Evolutionary conservation across 2,329 filamentous ascomycete genomes (phyloP).

Genomic region (Leptodontidium sp.): DNA sequence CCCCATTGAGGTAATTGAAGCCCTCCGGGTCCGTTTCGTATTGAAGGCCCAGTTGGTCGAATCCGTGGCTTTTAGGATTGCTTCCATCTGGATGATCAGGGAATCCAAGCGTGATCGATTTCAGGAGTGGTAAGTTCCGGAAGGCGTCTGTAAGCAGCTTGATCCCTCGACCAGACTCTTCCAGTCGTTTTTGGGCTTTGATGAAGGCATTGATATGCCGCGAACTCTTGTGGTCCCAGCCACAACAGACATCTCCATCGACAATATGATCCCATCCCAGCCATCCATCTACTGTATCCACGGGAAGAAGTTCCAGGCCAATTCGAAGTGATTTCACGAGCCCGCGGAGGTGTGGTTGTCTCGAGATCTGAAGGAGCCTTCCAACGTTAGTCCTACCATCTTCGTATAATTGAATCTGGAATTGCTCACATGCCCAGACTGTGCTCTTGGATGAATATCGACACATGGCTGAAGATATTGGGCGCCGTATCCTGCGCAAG

Average conservation of each 20-base stretch:
- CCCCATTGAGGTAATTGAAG: slow-evolving; percentile 8
- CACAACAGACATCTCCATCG: slow-evolving; percentile 8
- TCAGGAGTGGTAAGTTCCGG: not conserved
- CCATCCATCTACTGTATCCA: not conserved
- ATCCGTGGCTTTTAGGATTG: slow-evolving; percentile 2
- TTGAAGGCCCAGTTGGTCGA: not conserved
- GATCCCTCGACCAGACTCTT: not conserved
- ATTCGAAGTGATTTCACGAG: slow-evolving; percentile 12
- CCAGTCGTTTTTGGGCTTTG: slow-evolving; percentile 10
- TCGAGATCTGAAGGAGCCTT: slow-evolving; percentile 12
- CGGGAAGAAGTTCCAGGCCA: slow-evolving; percentile 12
- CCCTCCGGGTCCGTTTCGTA: slow-evolving; percentile 9
- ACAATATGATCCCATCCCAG: slow-evolving; percentile 5
- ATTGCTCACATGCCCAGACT: not conserved
- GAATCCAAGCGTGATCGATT: slow-evolving; percentile 1
- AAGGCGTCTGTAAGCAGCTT: slow-evolving; percentile 11
- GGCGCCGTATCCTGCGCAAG: slow-evolving; percentile 1
- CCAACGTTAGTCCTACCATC: not conserved
- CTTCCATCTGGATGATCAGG: slow-evolving; percentile 4
- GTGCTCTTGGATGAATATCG: slow-evolving; percentile 11
- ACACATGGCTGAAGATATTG: not conserved
- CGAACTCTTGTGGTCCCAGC: slow-evolving; percentile 1
- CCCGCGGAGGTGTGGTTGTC: not conserved
- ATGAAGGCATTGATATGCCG: slow-evolving; percentile 12
- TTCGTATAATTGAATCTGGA: not conserved